These are phyloP conservation scores for Phytophthora citrophthora DNA, from an alignment of 352 stramenopile species.

Conservation along the genomic window DNA sequence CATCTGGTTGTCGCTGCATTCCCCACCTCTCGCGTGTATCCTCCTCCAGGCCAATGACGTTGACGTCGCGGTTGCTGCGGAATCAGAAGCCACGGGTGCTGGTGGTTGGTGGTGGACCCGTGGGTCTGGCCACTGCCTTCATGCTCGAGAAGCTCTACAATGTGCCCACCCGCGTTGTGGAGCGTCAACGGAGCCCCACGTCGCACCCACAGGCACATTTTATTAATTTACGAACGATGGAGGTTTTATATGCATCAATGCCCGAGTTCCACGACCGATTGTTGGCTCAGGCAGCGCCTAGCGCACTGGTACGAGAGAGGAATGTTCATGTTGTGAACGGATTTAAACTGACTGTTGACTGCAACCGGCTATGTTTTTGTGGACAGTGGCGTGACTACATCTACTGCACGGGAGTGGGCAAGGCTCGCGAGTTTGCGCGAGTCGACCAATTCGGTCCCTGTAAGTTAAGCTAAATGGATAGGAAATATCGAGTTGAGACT, in stretches of 20 bases:
- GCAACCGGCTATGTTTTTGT: background rate
- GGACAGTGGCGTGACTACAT: slow-evolving; percentile 85
- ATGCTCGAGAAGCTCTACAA: slow-evolving; percentile 78
- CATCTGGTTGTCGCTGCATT: slow-evolving; percentile 18
- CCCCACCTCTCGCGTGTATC: slow-evolving; percentile 3
- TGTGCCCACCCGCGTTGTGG: slow-evolving; percentile 75
- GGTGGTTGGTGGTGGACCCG: slow-evolving; percentile 76
- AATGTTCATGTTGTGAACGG: background rate
- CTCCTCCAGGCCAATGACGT: slow-evolving; percentile 11
- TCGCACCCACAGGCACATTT: slow-evolving; percentile 95
- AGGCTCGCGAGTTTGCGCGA: slow-evolving; percentile 70
- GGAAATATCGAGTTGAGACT: slow-evolving; percentile 3
- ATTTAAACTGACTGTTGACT: slow-evolving; percentile 6
- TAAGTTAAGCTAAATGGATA: slow-evolving; percentile 30
- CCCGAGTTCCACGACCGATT: slow-evolving; percentile 76
- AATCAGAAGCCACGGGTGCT: slow-evolving; percentile 58
- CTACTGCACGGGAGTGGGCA: slow-evolving; percentile 79
- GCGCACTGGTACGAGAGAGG: slow-evolving; percentile 45
- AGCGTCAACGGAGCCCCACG: slow-evolving; percentile 74
- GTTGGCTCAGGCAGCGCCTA: slow-evolving; percentile 64
- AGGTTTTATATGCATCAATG: slow-evolving; percentile 88
- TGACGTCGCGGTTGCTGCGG: slow-evolving; percentile 16
- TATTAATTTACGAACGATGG: slow-evolving; percentile 95
- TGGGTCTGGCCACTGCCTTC: slow-evolving; percentile 70
- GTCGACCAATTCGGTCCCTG: slow-evolving; percentile 82